Conservation (phyloP, 2,329 filamentous ascomycete genomes). For the Ceratocystiopsis brevicomis region DNA sequence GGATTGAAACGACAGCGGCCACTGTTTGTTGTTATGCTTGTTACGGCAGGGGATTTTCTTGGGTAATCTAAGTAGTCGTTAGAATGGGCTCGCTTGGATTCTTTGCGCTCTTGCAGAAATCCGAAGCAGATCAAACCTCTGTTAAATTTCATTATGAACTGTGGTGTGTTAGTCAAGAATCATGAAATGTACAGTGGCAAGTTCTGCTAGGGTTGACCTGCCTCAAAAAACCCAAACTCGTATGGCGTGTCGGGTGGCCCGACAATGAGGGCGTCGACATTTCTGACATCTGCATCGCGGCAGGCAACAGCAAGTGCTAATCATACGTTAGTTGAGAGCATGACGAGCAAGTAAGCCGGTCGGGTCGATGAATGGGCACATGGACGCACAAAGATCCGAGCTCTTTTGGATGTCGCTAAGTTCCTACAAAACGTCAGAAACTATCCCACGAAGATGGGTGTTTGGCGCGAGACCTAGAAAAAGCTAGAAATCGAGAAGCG, state of each 20-base stretch:
- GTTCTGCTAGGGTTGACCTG: constrained; percentile 20
- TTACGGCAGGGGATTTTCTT: constrained; percentile 39
- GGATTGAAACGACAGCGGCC: constrained; percentile 85
- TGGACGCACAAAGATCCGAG: constrained; percentile 54
- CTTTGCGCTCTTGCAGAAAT: too few species aligned
- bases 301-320: constrained; percentile 72
- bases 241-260: constrained; percentile 90
- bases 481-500: too few species aligned
- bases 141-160: constrained; percentile 64
- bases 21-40: constrained; percentile 68
- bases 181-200: too few species aligned
- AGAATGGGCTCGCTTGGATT: background rate
- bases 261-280: constrained; percentile 72
- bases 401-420: constrained; percentile 69
- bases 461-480: too few species aligned
- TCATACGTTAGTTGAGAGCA: constrained; percentile 4
- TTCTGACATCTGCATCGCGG: constrained; percentile 71
- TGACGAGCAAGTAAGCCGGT: constrained; percentile 6
- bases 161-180: background rate
- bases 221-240: constrained; percentile 94
- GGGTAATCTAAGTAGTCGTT: constrained; percentile 53
- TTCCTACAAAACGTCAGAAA: constrained; percentile 34
- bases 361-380: background rate
- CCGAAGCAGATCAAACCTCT: constrained; percentile 34
- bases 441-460: background rate